Percentiles rank a stretch among this genome's conserved stretches.
These are phyloP conservation scores for Rhododendron mucronatum DNA, from an alignment of 148 eudicot species.

Conservation along the genomic window DNA sequence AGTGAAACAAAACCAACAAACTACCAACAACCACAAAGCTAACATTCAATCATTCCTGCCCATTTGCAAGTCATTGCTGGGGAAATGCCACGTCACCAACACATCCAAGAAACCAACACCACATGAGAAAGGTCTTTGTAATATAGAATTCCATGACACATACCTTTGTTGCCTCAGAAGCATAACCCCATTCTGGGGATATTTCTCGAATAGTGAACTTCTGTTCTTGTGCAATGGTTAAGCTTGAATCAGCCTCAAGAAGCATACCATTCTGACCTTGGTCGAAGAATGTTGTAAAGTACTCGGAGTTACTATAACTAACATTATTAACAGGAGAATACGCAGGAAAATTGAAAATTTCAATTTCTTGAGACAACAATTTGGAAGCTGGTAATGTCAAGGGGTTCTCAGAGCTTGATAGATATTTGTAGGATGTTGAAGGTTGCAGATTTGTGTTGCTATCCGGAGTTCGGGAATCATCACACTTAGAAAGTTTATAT, in stretches of 20 bases:
- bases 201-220: slow-evolving; percentile 67
- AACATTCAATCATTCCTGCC: background rate
- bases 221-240: slow-evolving; percentile 54
- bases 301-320: slow-evolving; percentile 20
- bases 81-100: background rate
- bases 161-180: slow-evolving; percentile 64
- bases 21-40: background rate
- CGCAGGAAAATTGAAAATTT: slow-evolving; percentile 23
- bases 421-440: background rate
- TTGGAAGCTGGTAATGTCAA: slow-evolving; percentile 30
- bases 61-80: background rate
- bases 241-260: slow-evolving; percentile 40
- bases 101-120: background rate
- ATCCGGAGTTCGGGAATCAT: background rate
- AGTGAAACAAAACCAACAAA: background rate
- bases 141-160: background rate
- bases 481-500: slow-evolving; percentile 23
- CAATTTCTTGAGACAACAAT: slow-evolving; percentile 30
- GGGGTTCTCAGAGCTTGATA: slow-evolving; percentile 9
- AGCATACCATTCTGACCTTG: slow-evolving; percentile 26
- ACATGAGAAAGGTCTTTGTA: slow-evolving; percentile 2
- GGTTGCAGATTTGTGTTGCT: background rate
- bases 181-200: slow-evolving; percentile 80
- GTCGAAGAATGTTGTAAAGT: slow-evolving; percentile 37
- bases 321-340: slow-evolving; percentile 33